A percentile compares a stretch with the other conserved stretches of the same genome.
These are phyloP conservation scores for Crithidia expoeki DNA, from an alignment of 208 protist genomes.

Conservation along the genomic window DNA sequence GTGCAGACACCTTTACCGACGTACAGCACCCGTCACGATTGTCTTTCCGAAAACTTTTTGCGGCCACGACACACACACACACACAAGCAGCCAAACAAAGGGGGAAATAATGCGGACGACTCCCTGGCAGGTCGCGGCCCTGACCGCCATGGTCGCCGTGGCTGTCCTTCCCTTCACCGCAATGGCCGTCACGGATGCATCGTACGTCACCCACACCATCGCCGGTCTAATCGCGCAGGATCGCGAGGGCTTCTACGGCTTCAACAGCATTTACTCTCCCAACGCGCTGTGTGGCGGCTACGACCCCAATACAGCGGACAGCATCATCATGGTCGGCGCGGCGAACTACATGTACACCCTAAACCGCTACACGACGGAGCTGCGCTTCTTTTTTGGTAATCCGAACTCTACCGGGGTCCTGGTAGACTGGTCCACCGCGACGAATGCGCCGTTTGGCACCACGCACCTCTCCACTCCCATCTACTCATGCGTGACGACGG, in stretches of 20 bases:
- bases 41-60: too few relatives aligned
- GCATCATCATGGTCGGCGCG: slow-evolving; percentile 42
- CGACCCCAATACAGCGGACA: slow-evolving; percentile 27
- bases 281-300: slow-evolving; percentile 42
- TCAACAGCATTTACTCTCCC: slow-evolving; percentile 40
- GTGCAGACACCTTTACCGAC: too few relatives aligned
- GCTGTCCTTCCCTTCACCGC: not conserved
- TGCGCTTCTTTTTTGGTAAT: slow-evolving; percentile 38
- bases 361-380: slow-evolving; percentile 38
- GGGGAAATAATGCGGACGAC: not conserved
- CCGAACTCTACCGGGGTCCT: slow-evolving; percentile 1
- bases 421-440: slow-evolving; percentile 14
- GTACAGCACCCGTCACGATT: too few relatives aligned
- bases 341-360: slow-evolving; percentile 43
- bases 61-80: too few relatives aligned
- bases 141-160: not conserved
- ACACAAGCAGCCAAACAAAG: not conserved
- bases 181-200: not conserved
- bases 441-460: slow-evolving; percentile 9
- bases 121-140: not conserved
- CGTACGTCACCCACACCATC: slow-evolving; percentile 30
- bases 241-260: slow-evolving; percentile 36
- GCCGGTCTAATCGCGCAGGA: slow-evolving; percentile 25
- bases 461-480: not conserved
- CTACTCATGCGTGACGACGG: slow-evolving; percentile 25